Base-by-base conservation (phyloP, 768 basidiomycete genomes). In the Boletus huronensis region DNA sequence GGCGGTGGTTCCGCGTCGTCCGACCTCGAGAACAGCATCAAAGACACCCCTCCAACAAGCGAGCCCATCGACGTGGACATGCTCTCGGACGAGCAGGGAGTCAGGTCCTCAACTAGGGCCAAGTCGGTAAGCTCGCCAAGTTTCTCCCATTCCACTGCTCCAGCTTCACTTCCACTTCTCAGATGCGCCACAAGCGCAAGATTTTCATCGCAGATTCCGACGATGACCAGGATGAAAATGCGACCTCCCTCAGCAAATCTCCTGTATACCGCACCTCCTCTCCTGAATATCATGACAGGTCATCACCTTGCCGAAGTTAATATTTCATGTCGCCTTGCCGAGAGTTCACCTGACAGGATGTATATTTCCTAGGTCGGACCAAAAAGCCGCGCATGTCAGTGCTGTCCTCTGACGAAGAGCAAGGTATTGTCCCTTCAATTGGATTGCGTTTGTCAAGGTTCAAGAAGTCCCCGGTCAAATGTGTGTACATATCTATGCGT, bases 41-140 rank as follows among this genome's bases (percentile, higher is more conserved):
- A 72, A 28, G 78, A 80, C 16, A 88, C 87, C 2, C 89, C 90
- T 26, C 88, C 88, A 0, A 88, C 88, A 3, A 91, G 88, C 58
- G 88, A 91, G 53, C 76, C 81, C 28, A 80, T 90, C 53, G 88
- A 92, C 59, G 79, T 91, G 10, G 88, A 90, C 64, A 84, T 89
- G 82, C 58, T 83, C 46, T 77, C 76, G 8, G 79, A 77, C 31
- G 60, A 69, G 2, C 80, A 55, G 17, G 11, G 76, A 13, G 80
- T 79, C 39, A 79, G 78, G 21, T 71, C 74, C 25, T 64, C 67
- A 19, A 60, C 64, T 44, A 57, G 60, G 58, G 53, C 52, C 64
- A 67, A 44, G 67, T 70, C 58, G 50, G 79, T 79, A 55, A 52
- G 74, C 60, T 50, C 29, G 8, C 46, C 36, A 39, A 39, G 25